Evolutionary conservation across 371 early-diverging fungal genomes (phyloP), one percentile per base, ranked within the genome.

Genomic region (Dichotomocladium elegans): DNA sequence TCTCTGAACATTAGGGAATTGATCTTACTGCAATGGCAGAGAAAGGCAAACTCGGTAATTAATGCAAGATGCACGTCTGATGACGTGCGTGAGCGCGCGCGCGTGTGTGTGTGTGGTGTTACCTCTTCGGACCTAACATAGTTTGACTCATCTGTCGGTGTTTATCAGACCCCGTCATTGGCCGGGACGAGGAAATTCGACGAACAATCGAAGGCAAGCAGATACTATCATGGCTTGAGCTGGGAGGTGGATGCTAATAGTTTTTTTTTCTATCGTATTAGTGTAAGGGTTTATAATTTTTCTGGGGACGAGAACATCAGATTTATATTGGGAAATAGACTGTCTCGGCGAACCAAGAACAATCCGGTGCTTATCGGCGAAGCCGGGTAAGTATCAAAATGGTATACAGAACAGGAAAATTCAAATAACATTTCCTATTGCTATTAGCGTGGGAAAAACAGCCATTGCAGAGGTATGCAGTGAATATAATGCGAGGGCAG

Each of bases 311-410:
- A n/a, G n/a, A n/a, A n/a, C n/a, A n/a, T n/a, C n/a, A n/a, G n/a
- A n/a, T n/a, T n/a, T n/a, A n/a, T n/a, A n/a, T n/a, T n/a, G n/a
- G n/a, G n/a, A n/a, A n/a, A 25, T 57, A 72, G 72, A 7, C 55
- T 85, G 56, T 76, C 90, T 9, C 85, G 92, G 34, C 75, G 89
- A 74, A 94, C 90, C 21, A 97, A 97, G 57, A 92, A 92, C 64
- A 94, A 94, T 61, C 94, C 94, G 11, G 90, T 94, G 14, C 70
- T 95, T 43, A 91, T 94, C 26, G 96, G 94, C 49, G 85, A 88
- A 55, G 82, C 87, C 30, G 85, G 80, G 78, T 71, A 74, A 69
- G 61, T 25, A 26, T 1, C 3, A 2, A n/a, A n/a, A n/a, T 37
- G 34, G 21, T 37, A 37, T 37, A 12, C 4, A 24, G 7, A 19